Evolutionary conservation across 257 asterid species (phyloP), one percentile per base, ranked within the genome.

Genomic region (Lantana camara): DNA sequence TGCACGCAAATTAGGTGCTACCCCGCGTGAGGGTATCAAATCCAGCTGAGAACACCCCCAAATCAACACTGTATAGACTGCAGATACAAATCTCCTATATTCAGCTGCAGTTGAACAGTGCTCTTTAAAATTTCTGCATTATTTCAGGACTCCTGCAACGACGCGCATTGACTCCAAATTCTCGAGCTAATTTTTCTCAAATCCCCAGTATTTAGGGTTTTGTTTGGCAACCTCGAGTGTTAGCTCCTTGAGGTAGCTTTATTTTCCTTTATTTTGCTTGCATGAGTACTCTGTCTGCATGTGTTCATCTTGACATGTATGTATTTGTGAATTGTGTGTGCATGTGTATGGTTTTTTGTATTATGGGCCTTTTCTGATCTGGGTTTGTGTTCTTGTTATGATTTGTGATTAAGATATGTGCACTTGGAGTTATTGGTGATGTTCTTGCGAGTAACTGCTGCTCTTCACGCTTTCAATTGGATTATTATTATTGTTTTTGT

Each of bases 191-290:
- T 3, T 9, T 4, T 9, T 35, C 40, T 35, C 40, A 35, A 10
- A 5, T 47, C 67, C 72, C 70, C 54, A 72, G 58, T 9, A 56
- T 63, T 69, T 67, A 67, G 75, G 82, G 78, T 63, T 76, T 51
- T 44, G 52, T 40, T 53, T 41, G 44, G 37, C 32, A 68, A 63
- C 67, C 7, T 46, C 74, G 15, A 16, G 47, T 15, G 45, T 53
- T 63, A 22, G 47, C 71, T 41, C 40, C 50, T 63, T 45, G 21
- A 48, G 83, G 79, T 77, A 57, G 5, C 15, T 0, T 34, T 19
- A n/a, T 27, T 59, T 54, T 37, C 44, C 9, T 20, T 19, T 47
- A n/a, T 41, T 60, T 38, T 56, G 4, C 7, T 22, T 63, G 72
- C 65, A 60, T 64, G 72, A 38, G 57, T 56, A 45, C 63, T 49